Evolutionary conservation across 148 eudicot species (phyloP), one percentile per base, ranked within the genome.

Genomic region (Polygonum maritimum): DNA sequence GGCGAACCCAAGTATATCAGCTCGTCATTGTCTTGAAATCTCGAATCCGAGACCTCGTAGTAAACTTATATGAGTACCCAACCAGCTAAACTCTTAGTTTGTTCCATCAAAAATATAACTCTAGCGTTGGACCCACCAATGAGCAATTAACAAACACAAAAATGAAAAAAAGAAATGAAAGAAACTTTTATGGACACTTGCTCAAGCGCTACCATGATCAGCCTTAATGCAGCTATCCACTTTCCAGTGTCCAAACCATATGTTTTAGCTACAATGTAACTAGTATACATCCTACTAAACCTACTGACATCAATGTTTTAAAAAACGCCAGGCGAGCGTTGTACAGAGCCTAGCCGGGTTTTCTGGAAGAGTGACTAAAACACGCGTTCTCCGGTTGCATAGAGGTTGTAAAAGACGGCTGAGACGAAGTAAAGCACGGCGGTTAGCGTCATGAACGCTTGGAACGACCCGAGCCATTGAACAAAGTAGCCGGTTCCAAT

Each of bases 401-500:
- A 85, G 63, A 95, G 87, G 81, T 89, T 90, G 86, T 92, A 95
- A 65, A 95, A 92, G 49, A 92, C 79, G 75, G 96, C 48, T 52
- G 92, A 71, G 12, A 76, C 77, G 76, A 95, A 95, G 80, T 95
- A 95, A n/a, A 95, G 92, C 35, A 81, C 77, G 7, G 99, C 89
- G 0, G 99, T 95, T 79, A 95, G 75, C 7, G 87, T 85, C 69
- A 95, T 80, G 81, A 95, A 95, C 21, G 99, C 97, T 76, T 90
- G 97, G 78, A 95, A 92, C 5, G 97, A 95, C 79, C 99, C 99
- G 19, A 92, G 85, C 97, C 99, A 90, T 48, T 92, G 89, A 19
- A 95, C 94, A 58, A 95, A 92, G 81, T 84, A 89, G 15, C 99
- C 99, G 14, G 97, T 85, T 13, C 97, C 96, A 12, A 95, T 89